Evolutionary conservation across 208 protist genomes (phyloP).

Genomic region (Leptomonas seymouri): DNA sequence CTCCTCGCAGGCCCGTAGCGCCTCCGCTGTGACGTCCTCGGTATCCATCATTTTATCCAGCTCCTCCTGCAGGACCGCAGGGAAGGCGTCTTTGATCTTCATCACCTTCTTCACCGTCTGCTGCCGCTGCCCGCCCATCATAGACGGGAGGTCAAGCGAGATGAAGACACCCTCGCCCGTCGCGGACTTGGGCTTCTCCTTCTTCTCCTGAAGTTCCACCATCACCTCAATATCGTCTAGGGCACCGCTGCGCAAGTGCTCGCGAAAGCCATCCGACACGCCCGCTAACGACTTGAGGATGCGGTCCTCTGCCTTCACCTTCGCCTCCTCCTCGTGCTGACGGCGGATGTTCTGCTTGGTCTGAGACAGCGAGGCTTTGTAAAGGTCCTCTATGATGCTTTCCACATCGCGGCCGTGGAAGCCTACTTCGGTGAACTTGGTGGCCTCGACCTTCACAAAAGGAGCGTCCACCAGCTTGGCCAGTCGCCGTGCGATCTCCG

Average conservation of each 20-base stretch:
- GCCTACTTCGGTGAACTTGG: conserved; percentile 98
- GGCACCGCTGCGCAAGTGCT: conserved; percentile 92
- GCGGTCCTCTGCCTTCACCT: conserved; percentile 86
- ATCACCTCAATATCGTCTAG: conserved; percentile 94
- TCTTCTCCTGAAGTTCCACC: conserved; percentile 93
- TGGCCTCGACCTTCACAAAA: conserved; percentile 99
- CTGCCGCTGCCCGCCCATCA: conserved; percentile 72
- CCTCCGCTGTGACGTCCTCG: conserved; percentile 92
- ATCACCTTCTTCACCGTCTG: conserved; percentile 92
- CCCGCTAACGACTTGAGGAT: conserved; percentile 90
- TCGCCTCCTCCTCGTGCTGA: conserved; percentile 86
- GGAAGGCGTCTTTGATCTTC: conserved; percentile 94
- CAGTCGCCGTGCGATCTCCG: conserved; percentile 96
- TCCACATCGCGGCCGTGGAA: conserved; percentile 97
- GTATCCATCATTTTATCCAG: conserved; percentile 95
- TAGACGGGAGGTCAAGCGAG: conserved; percentile 83
- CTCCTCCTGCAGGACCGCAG: conserved; percentile 92
- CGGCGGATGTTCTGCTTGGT: conserved; percentile 92
- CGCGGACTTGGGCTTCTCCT: conserved; percentile 86
- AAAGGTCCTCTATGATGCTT: conserved; percentile 97
- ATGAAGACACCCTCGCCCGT: conserved; percentile 86
- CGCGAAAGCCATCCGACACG: conserved; percentile 92
- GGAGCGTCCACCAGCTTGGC: conserved; percentile 97
- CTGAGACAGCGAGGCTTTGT: conserved; percentile 93
- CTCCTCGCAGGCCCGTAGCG: conserved; percentile 95